Evolutionary conservation across 257 asterid genomes (phyloP).

Genomic region (Scutellaria minor): DNA sequence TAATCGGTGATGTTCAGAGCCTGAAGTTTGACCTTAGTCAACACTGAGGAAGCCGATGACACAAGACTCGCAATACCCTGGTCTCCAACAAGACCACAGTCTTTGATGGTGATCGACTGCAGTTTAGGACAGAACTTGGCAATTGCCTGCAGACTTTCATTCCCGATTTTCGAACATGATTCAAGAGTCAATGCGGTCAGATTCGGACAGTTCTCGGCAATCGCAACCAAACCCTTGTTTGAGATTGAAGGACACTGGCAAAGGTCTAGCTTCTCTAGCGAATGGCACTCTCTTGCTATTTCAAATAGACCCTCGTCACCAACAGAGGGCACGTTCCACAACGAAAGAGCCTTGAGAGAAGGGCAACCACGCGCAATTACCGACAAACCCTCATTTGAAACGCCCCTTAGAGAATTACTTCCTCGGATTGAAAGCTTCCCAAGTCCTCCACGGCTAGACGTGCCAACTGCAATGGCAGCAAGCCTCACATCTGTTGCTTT

Average conservation of each 20-base stretch:
- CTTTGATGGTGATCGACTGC: conserved; percentile 66
- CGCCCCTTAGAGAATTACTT: conserved; percentile 61
- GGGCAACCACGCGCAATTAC: conserved; percentile 90
- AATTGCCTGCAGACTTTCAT: conserved; percentile 68
- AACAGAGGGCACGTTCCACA: conserved; percentile 75
- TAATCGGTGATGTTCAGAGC: conserved; percentile 67
- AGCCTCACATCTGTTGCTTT: conserved; percentile 89
- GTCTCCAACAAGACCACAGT: conserved; percentile 81
- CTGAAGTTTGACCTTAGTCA: conserved; percentile 79
- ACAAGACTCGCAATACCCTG: conserved; percentile 73
- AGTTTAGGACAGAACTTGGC: conserved; percentile 69
- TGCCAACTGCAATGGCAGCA: conserved; percentile 88
- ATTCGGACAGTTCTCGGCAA: conserved; percentile 69
- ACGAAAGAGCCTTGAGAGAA: conserved; percentile 71
- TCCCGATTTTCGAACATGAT: conserved; percentile 70
- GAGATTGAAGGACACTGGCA: conserved; percentile 74
- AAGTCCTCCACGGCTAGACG: conserved; percentile 90
- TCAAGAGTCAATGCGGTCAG: conserved; percentile 68
- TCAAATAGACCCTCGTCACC: conserved; percentile 82
- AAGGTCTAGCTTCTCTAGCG: conserved; percentile 79
- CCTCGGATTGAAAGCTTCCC: conserved; percentile 89
- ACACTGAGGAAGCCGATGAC: conserved; percentile 49
- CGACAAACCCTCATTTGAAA: conserved; percentile 68
- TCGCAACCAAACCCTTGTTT: conserved; percentile 65
- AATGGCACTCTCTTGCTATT: conserved; percentile 78